phyloP scores from a whole-genome alignment of 2,329 filamentous ascomycete species.

The Fusarium nygamai region DNA sequence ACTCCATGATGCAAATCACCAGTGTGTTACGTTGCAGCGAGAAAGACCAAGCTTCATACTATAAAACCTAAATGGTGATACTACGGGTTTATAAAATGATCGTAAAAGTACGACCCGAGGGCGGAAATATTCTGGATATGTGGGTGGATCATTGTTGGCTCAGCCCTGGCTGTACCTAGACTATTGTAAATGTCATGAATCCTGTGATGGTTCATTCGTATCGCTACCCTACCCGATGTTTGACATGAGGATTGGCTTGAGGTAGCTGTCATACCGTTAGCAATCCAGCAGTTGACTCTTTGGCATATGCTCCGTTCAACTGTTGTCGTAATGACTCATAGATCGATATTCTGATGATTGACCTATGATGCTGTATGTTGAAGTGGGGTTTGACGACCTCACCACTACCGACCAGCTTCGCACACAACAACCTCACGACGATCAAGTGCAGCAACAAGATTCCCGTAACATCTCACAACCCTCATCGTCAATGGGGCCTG shows the following conservation, averaged over 20 bases:
- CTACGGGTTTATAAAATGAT: conserved; percentile 5
- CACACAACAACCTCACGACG: not conserved
- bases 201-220: not conserved
- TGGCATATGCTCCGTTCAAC: not conserved
- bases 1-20: not conserved
- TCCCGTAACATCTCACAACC: not conserved
- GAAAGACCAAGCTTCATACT: conserved; percentile 13
- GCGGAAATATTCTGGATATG: conserved; percentile 22
- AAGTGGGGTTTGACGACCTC: conserved; percentile 25
- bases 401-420: conserved; percentile 6
- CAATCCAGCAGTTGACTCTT: not conserved
- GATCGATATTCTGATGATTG: conserved; percentile 15
- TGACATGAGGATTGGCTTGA: not conserved
- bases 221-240: not conserved
- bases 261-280: not conserved
- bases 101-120: not conserved
- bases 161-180: not conserved
- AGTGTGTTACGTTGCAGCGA: not conserved
- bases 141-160: conserved; percentile 9
- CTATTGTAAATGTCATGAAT: not conserved
- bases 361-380: conserved; percentile 16
- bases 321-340: conserved; percentile 33
- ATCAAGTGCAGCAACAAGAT: not conserved
- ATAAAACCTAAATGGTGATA: conserved; percentile 23
- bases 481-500: conserved; percentile 30